phyloP scores from a whole-genome alignment of 176 grass and related monocot species.

The Musa acuminata region DNA sequence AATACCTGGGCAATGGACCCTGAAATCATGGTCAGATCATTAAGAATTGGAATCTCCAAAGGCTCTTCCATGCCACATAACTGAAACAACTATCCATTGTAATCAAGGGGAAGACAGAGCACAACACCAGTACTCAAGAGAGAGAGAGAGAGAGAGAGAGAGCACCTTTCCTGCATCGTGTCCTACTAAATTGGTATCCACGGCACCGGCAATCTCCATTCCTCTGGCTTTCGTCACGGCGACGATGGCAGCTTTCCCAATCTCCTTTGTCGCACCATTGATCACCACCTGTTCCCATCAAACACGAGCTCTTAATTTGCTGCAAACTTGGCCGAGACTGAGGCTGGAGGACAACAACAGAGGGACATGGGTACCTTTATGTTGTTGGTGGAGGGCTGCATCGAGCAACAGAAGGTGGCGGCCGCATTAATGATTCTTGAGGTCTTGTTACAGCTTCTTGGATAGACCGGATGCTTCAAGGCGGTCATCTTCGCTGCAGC shows the following conservation, averaged over 20 bases:
- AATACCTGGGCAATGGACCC: slow-evolving; percentile 64
- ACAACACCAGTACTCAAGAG: neutral
- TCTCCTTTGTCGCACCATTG: slow-evolving; percentile 57
- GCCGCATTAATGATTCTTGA: slow-evolving; percentile 11
- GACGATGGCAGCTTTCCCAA: slow-evolving; percentile 46
- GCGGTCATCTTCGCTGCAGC: slow-evolving; percentile 19
- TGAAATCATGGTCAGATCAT: slow-evolving; percentile 84
- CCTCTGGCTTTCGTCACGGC: slow-evolving; percentile 69
- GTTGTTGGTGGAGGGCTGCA: slow-evolving; percentile 46
- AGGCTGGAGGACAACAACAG: neutral
- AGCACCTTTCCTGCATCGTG: slow-evolving; percentile 64
- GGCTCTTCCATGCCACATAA: slow-evolving; percentile 75
- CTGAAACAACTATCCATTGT: slow-evolving; percentile 18
- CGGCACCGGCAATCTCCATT: slow-evolving; percentile 66
- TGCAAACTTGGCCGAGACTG: neutral
- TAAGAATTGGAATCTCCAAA: slow-evolving; percentile 80
- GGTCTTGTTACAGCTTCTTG: slow-evolving; percentile 13
- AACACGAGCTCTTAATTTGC: too few relatives aligned
- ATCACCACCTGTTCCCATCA: slow-evolving; percentile 44
- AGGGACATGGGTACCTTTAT: slow-evolving; percentile 39
- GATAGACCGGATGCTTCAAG: slow-evolving; percentile 24
- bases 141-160: neutral
- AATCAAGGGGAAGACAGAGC: neutral
- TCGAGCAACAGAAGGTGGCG: slow-evolving; percentile 32
- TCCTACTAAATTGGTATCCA: slow-evolving; percentile 46